Percentiles rank a stretch among this genome's conserved stretches.
Evolutionary conservation across 179 eudicot genomes (phyloP).

Genomic region (Amaranthus tricolor): DNA sequence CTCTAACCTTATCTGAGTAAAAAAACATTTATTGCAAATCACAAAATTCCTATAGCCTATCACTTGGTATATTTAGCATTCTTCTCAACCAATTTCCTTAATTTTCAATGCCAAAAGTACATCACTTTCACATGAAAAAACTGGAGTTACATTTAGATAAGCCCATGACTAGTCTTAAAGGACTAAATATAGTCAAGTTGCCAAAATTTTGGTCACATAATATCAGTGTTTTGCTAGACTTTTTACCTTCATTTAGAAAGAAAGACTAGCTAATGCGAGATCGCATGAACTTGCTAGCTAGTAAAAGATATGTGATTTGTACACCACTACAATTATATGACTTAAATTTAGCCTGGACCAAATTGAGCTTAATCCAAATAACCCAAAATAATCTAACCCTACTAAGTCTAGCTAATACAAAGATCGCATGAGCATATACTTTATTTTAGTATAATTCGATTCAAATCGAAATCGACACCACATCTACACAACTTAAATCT

Average conservation of each 20-base stretch:
- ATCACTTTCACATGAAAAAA: neutral
- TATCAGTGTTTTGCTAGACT: conserved; percentile 7
- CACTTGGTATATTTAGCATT: conserved; percentile 2
- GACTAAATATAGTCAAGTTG: neutral
- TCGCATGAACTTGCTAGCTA: too few species aligned
- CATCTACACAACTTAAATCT: neutral
- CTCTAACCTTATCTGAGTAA: too few species aligned
- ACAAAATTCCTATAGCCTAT: conserved; percentile 16
- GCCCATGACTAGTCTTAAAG: neutral
- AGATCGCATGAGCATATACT: too few species aligned
- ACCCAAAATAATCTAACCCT: neutral
- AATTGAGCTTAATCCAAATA: neutral
- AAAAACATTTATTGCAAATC: neutral
- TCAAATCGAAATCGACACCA: neutral
- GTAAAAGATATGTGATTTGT: neutral
- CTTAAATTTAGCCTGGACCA: too few species aligned
- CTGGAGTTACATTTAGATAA: neutral
- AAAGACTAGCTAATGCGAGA: too few species aligned
- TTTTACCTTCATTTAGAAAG: neutral
- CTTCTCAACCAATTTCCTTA: neutral
- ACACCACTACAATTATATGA: neutral
- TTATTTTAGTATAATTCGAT: too few species aligned
- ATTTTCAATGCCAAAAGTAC: conserved; percentile 7
- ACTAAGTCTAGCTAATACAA: too few species aligned
- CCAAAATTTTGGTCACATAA: neutral